Conservation (phyloP, 148 eudicot genomes). For the Linanthus parryae region DNA sequence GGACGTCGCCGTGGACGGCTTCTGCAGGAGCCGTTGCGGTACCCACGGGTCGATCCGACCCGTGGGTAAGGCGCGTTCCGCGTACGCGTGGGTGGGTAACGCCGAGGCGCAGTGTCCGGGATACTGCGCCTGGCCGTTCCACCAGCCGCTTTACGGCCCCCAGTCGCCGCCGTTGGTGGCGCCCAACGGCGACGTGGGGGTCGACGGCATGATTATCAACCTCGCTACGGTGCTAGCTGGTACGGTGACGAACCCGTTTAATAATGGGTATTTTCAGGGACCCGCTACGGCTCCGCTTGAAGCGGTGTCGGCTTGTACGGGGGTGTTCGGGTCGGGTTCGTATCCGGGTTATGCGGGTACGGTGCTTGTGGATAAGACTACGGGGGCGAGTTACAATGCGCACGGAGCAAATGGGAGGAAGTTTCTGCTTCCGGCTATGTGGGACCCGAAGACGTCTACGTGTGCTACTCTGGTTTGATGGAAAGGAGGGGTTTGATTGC, state of each 20-base stretch:
- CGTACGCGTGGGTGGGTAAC: conserved; percentile 58
- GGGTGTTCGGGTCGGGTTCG: conserved; percentile 50
- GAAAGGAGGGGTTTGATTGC: too few species aligned
- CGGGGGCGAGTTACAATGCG: conserved; percentile 56
- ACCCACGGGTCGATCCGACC: conserved; percentile 37
- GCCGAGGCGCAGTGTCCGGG: conserved; percentile 50
- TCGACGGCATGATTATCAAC: conserved; percentile 61
- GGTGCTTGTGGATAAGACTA: conserved; percentile 31
- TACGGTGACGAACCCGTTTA: conserved; percentile 50
- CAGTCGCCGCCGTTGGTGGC: conserved; percentile 41
- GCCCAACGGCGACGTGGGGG: conserved; percentile 53
- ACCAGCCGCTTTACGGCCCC: conserved; percentile 49
- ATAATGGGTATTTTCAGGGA: conserved; percentile 52
- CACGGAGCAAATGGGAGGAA: conserved; percentile 44
- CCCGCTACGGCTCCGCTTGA: conserved; percentile 40
- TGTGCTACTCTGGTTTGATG: conserved; percentile 37
- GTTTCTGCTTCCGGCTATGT: conserved; percentile 56
- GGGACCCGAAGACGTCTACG: conserved; percentile 40
- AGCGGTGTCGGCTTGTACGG: conserved; percentile 60
- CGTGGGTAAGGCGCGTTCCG: conserved; percentile 8
- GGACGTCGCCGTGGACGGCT: conserved; percentile 63
- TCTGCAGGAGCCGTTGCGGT: conserved; percentile 59
- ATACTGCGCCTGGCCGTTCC: conserved; percentile 60
- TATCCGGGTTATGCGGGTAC: conserved; percentile 46
- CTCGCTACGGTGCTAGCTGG: conserved; percentile 49